These are phyloP conservation scores for Globisporangium rhizosaccharum DNA, from an alignment of 352 stramenopile species.

Conservation along the genomic window DNA sequence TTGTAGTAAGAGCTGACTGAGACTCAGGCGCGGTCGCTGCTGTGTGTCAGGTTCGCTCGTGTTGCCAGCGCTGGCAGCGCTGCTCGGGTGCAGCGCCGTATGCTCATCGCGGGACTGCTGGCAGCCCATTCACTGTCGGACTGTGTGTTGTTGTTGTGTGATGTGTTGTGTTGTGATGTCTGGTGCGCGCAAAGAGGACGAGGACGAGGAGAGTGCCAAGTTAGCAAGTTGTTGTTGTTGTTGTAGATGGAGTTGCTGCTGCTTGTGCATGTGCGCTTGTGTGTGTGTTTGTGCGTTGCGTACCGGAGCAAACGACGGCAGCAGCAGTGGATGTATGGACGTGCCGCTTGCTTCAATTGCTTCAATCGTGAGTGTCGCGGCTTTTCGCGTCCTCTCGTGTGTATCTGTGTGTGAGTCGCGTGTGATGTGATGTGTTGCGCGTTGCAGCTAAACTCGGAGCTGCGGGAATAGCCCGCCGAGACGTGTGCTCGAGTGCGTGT, in stretches of 20 bases:
- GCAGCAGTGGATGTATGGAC: no score
- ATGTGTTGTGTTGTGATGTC: neutral
- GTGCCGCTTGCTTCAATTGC: no score
- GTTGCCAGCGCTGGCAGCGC: neutral
- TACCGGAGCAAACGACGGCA: no score
- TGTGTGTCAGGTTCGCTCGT: slow-evolving; percentile 15
- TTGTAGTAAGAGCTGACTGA: slow-evolving; percentile 48
- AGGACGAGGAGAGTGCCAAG: neutral
- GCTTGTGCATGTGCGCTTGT: neutral
- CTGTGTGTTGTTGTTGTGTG: neutral
- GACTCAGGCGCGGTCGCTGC: slow-evolving; percentile 29
- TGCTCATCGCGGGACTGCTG: slow-evolving; percentile 56
- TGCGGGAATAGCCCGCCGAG: no score
- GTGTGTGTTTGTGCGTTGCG: slow-evolving; percentile 1
- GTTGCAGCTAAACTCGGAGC: no score
- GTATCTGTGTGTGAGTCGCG: no score
- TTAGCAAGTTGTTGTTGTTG: neutral
- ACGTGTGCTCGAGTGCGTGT: no score
- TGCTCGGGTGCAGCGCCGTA: slow-evolving; percentile 14
- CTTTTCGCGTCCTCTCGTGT: no score
- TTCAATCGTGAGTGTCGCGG: no score
- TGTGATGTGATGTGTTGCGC: no score
- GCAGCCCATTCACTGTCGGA: slow-evolving; percentile 34
- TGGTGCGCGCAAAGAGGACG: neutral
- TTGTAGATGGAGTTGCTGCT: neutral